Percentiles rank a stretch among this genome's conserved stretches.
Evolutionary conservation across 1,284 basidiomycete species (phyloP).

Genomic region (Tylopilus sp.): DNA sequence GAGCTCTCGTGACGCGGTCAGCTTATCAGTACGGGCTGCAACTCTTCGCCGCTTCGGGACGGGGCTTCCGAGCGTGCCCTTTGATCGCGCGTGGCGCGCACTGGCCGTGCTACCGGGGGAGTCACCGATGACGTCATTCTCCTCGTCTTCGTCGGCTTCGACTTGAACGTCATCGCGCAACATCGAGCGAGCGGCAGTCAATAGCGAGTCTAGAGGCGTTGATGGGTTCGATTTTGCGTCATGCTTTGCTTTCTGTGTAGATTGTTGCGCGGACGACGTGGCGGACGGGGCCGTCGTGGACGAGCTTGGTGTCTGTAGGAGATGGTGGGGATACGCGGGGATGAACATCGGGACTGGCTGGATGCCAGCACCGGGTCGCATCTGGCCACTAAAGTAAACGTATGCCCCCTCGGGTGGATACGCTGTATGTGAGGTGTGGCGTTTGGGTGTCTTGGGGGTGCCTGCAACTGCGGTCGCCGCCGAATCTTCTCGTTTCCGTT

Average conservation of each 20-base stretch:
- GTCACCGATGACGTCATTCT: slow-evolving; percentile 17
- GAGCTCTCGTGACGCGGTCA: slow-evolving; percentile 5
- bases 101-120: slow-evolving; percentile 11
- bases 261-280: slow-evolving; percentile 22
- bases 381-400: slow-evolving; percentile 28
- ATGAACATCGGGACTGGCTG: slow-evolving; percentile 31
- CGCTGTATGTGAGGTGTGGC: slow-evolving; percentile 12
- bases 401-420: slow-evolving; percentile 25
- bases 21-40: slow-evolving; percentile 11
- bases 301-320: slow-evolving; percentile 31
- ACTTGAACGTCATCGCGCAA: slow-evolving; percentile 37
- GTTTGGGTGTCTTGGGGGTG: slow-evolving; percentile 34
- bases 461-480: slow-evolving; percentile 22
- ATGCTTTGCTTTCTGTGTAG: slow-evolving; percentile 21
- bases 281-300: slow-evolving; percentile 30
- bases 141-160: slow-evolving; percentile 26
- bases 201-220: slow-evolving; percentile 48
- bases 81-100: slow-evolving; percentile 15
- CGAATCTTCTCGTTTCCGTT: slow-evolving; percentile 27
- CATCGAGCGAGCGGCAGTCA: slow-evolving; percentile 59
- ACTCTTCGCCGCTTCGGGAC: slow-evolving; percentile 29
- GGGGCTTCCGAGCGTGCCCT: slow-evolving; percentile 37
- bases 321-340: slow-evolving; percentile 28
- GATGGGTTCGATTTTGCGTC: slow-evolving; percentile 22
- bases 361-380: slow-evolving; percentile 21